Evolutionary conservation across 2,329 filamentous ascomycete genomes (phyloP).

Genomic region (Aspergillus thermomutatus): DNA sequence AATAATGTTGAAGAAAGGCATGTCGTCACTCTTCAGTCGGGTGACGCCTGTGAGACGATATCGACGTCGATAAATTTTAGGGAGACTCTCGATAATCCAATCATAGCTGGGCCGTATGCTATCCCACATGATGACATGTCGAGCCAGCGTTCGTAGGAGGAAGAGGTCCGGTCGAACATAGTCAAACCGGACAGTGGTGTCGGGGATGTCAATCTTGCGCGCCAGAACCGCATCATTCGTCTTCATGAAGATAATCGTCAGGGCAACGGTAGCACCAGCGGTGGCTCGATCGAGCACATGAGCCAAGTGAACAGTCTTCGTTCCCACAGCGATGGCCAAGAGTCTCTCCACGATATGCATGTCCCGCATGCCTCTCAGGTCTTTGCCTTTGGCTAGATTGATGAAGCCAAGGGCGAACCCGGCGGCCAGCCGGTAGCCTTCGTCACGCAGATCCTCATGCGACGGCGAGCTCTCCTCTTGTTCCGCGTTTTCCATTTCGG

Average conservation of each 20-base stretch:
- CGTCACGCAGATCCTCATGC: slow-evolving; percentile 79
- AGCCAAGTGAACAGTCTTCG: slow-evolving; percentile 86
- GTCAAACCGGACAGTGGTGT: slow-evolving; percentile 87
- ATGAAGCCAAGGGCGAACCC: slow-evolving; percentile 92
- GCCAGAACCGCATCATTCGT: slow-evolving; percentile 84
- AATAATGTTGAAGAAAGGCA: slow-evolving; percentile 90
- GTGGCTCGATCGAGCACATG: slow-evolving; percentile 91
- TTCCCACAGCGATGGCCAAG: slow-evolving; percentile 77
- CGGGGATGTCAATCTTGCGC: slow-evolving; percentile 87
- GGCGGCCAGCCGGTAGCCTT: slow-evolving; percentile 93
- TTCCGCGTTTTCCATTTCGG: slow-evolving; percentile 87
- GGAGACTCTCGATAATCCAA: slow-evolving; percentile 76
- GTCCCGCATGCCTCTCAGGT: slow-evolving; percentile 84
- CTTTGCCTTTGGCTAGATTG: slow-evolving; percentile 86
- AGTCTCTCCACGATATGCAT: slow-evolving; percentile 90
- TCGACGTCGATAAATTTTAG: slow-evolving; percentile 62
- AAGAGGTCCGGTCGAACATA: slow-evolving; percentile 93
- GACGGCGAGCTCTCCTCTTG: slow-evolving; percentile 65
- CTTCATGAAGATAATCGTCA: slow-evolving; percentile 95
- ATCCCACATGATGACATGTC: slow-evolving; percentile 91
- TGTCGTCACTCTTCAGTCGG: slow-evolving; percentile 71
- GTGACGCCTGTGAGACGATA: slow-evolving; percentile 59
- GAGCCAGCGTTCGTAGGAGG: slow-evolving; percentile 81
- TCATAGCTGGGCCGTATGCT: slow-evolving; percentile 67
- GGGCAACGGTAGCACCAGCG: slow-evolving; percentile 85